Percentiles rank a stretch among this genome's conserved stretches.
These are phyloP conservation scores for Amanita pallidorosea DNA, from an alignment of 768 basidiomycete species.

Conservation along the genomic window DNA sequence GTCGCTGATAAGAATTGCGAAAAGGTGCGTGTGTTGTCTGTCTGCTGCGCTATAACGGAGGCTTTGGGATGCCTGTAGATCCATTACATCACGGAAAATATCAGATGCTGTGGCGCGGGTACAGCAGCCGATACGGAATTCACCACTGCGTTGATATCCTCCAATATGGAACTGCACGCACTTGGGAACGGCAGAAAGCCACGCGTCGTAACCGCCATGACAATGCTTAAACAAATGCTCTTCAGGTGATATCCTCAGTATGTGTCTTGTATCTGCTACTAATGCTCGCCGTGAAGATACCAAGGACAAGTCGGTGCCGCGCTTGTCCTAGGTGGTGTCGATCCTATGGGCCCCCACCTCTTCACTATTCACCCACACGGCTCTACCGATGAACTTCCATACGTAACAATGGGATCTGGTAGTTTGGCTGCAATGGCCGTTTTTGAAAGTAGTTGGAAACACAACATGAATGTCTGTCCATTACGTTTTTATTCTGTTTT, in stretches of 20 bases:
- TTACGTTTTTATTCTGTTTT: not conserved
- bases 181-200: slow-evolving; percentile 88
- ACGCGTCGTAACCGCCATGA: slow-evolving; percentile 95
- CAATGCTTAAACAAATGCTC: slow-evolving; percentile 94
- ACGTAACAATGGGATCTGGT: slow-evolving; percentile 98
- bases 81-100: slow-evolving; percentile 91
- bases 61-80: slow-evolving; percentile 28
- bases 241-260: slow-evolving; percentile 47
- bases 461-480: slow-evolving; percentile 63
- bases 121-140: slow-evolving; percentile 99
- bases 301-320: slow-evolving; percentile 94
- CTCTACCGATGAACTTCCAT: slow-evolving; percentile 96
- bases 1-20: slow-evolving; percentile 99
- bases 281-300: slow-evolving; percentile 37
- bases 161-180: slow-evolving; percentile 89
- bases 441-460: slow-evolving; percentile 80
- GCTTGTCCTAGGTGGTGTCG: slow-evolving; percentile 95
- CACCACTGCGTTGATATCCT: slow-evolving; percentile 88
- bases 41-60: not conserved
- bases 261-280: not conserved
- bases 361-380: slow-evolving; percentile 97
- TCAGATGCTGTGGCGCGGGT: slow-evolving; percentile 96
- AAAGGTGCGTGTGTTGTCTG: slow-evolving; percentile 48
- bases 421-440: slow-evolving; percentile 97
- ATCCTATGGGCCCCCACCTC: slow-evolving; percentile 84